Evolutionary conservation across 2,329 filamentous ascomycete species (phyloP), one percentile per base, ranked within the genome.

Genomic region (Aureobasidium musti): DNA sequence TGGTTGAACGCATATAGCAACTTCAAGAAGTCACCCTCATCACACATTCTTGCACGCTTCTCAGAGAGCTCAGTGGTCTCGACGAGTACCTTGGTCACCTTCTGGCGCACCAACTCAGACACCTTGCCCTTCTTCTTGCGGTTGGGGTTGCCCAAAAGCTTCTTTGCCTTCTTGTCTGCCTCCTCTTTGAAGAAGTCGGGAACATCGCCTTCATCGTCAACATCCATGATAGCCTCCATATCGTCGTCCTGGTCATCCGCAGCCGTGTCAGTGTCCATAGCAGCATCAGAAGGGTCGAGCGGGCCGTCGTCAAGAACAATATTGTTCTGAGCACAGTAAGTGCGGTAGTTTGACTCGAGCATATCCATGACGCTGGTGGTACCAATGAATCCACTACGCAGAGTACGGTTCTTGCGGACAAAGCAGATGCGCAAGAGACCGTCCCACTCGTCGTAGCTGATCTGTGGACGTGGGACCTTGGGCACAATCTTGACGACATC

Each of bases 391-490:
- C 87, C 89, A 5, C 91, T 89, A 45, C 92, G 84, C 64, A 98
- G 81, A 0, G 92, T 97, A 78, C 93, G 92, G 79, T 98, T 98
- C 81, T 96, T 95, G 71, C 95, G 83, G 63, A 90, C 88, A 72
- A 97, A 97, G 68, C 88, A 87, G 47, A 96, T 87, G 60, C 91
- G 83, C 69, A 98, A 79, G 75, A 98, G 83, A 11, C 94, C 93
- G 75, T 98, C 94, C 89, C 93, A 97, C 78, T 98, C 95, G 63
- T 96, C 92, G 79, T 94, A 98, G 75, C 88, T 91, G 70, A 98
- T 93, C 72, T 92, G 89, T 63, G 94, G 94, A 43, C 92, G 82
- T 13, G 92, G 92, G 43, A 86, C 84, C 81, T 97, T 96, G 26
- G 92, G 92, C 75, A 94, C 91, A 71, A 97, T 90, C 68, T 93